Base-by-base conservation (phyloP, 352 stramenopile species). In the Phytophthora niederhauseri region DNA sequence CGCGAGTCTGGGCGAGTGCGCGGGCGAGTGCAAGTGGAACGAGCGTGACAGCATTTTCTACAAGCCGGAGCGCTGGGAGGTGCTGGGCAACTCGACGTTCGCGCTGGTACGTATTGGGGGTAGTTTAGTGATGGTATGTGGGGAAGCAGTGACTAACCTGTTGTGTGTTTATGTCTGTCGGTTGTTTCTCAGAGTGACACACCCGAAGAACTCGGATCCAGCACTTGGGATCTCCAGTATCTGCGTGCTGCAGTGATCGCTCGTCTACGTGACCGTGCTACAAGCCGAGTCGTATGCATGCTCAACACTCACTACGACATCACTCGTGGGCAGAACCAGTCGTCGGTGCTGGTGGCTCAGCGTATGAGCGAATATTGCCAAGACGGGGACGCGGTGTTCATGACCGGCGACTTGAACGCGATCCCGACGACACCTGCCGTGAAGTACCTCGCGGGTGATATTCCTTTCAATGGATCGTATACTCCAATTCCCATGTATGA, bases 291-390 rank as follows among this genome's bases (percentile, higher is more conserved):
- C 0, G 65, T 89, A 30, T 90, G 80, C 67, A 85, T 89, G 53
- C 75, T 92, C 30, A 90, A 92, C 73, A 92, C 81, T 9, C 84
- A 89, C 68, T 92, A 76, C 68, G 80, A 92, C 61, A 87, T 90
- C 63, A 76, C 57, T 26, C 70, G 66, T 15, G 80, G 84, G 9
- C 81, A 92, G 34, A 60, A 76, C 30, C 50, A 90, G 54, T 90
- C 78, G 22, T 84, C 81, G 0, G 28, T 80, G 55, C 61, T 90
- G 11, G 78, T 92, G 2, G 69, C 81, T 1, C 50, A 78, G 9
- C 76, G 81, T 8, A 57, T 90, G 45, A 68, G 64, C 4, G 17
- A 72, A 20, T 77, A 69, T 30, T 91, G 84, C 41, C 26, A 85
- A 43, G 30, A 61, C 0, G 73, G 55, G 6, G 82, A 93, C 68